These are phyloP conservation scores for Nakazawaea wyomingensis DNA, from an alignment of 805 yeast genomes.

Conservation along the genomic window DNA sequence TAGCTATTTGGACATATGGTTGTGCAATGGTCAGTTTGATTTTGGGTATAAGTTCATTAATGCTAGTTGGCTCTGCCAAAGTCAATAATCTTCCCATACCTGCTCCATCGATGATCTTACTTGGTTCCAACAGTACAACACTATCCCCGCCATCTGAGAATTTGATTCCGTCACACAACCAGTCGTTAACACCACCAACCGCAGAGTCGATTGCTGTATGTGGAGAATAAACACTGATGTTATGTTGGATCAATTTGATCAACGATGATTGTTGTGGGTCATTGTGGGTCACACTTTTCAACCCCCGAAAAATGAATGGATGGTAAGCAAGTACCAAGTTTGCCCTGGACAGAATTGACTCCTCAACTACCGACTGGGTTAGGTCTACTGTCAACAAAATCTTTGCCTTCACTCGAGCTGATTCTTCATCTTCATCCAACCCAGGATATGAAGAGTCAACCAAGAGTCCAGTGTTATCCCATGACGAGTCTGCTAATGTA, in stretches of 20 bases:
- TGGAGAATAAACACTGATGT: conserved; percentile 89
- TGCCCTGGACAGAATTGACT: conserved; percentile 57
- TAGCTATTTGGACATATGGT: conserved; percentile 58
- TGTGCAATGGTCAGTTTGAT: conserved; percentile 53
- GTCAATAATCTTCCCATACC: conserved; percentile 80
- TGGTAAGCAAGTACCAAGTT: conserved; percentile 79
- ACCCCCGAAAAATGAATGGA: conserved; percentile 89
- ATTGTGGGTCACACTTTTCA: conserved; percentile 57
- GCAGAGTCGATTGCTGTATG: conserved; percentile 97
- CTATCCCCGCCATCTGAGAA: conserved; percentile 17
- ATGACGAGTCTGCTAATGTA: conserved; percentile 73
- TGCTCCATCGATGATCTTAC: conserved; percentile 38
- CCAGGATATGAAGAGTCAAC: conserved; percentile 53
- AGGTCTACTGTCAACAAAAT: conserved; percentile 77
- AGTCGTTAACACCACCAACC: conserved; percentile 89
- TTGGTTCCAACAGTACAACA: conserved; percentile 40
- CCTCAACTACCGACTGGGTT: conserved; percentile 78
- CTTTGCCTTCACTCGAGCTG: conserved; percentile 19
- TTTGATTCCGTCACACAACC: conserved; percentile 61
- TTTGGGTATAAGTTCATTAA: conserved; percentile 40
- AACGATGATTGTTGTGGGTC: conserved; percentile 83
- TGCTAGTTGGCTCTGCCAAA: conserved; percentile 36
- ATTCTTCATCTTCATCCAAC: conserved; percentile 7
- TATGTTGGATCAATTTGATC: conserved; percentile 62
- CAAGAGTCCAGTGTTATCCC: conserved; percentile 95